These are phyloP conservation scores for Diaporthe vexans DNA, from an alignment of 2,329 filamentous ascomycete genomes.

Conservation along the genomic window DNA sequence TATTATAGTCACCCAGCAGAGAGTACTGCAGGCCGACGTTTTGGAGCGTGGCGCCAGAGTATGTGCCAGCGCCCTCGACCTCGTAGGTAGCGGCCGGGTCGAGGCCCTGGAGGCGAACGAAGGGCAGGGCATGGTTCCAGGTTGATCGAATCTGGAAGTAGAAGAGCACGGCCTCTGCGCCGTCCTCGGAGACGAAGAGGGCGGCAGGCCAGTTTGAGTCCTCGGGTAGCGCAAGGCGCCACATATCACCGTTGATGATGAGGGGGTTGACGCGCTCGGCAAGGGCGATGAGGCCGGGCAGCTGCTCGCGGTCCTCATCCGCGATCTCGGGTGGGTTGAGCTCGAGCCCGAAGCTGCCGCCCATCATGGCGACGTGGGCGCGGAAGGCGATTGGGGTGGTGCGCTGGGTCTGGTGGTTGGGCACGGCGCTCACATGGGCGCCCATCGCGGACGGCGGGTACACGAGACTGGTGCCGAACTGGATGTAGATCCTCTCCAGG, in stretches of 20 bases:
- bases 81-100: constrained; percentile 68
- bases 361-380: constrained; percentile 77
- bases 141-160: constrained; percentile 70
- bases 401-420: constrained; percentile 70
- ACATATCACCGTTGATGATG: constrained; percentile 70
- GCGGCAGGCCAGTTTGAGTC: constrained; percentile 74
- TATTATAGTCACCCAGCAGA: constrained; percentile 69
- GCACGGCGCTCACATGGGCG: constrained; percentile 73
- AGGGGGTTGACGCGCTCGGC: constrained; percentile 71
- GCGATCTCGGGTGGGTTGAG: constrained; percentile 68
- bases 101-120: constrained; percentile 68
- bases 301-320: constrained; percentile 63
- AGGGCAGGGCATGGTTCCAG: constrained; percentile 67
- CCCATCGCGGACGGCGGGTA: constrained; percentile 76
- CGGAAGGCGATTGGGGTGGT: constrained; percentile 71
- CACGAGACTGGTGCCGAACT: constrained; percentile 73
- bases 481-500: constrained; percentile 71
- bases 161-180: constrained; percentile 66
- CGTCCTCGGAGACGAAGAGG: constrained; percentile 69
- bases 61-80: constrained; percentile 64
- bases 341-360: constrained; percentile 76
- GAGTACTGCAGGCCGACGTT: constrained; percentile 70
- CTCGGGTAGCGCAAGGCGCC: constrained; percentile 70
- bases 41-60: constrained; percentile 73
- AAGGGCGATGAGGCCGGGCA: constrained; percentile 67